phyloP scores from a whole-genome alignment of 768 basidiomycete genomes.

The Daedaleopsis sinensis region DNA sequence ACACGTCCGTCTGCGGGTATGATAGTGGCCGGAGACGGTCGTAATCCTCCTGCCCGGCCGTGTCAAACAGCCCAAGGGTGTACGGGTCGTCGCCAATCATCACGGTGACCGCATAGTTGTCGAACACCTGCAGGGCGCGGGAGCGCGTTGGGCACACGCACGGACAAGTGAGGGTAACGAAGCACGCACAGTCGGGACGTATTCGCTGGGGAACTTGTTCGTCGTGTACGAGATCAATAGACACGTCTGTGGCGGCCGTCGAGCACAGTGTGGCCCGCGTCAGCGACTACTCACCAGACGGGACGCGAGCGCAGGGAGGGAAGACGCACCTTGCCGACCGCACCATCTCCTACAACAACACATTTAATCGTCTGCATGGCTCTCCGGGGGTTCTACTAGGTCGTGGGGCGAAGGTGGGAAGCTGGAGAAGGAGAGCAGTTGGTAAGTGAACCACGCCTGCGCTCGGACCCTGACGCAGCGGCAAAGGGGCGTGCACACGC shows the following conservation, averaged over 20 bases:
- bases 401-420: conserved; percentile 6
- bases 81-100: conserved; percentile 99
- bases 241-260: conserved; percentile 69
- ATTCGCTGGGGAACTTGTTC: conserved; percentile 98
- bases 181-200: conserved; percentile 90
- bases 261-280: conserved; percentile 3
- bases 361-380: conserved; percentile 97
- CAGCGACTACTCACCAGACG: not conserved
- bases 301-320: not conserved
- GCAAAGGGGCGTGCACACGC: conserved; percentile 13
- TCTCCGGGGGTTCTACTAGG: conserved; percentile 26
- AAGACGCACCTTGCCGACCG: conserved; percentile 84
- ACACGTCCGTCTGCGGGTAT: conserved; percentile 99
- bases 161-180: conserved; percentile 15
- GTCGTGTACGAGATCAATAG: conserved; percentile 96
- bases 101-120: conserved; percentile 99
- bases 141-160: not conserved
- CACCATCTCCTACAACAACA: conserved; percentile 97
- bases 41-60: conserved; percentile 99
- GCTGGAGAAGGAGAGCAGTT: not conserved
- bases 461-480: conserved; percentile 1
- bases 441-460: conserved; percentile 9
- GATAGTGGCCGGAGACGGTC: conserved; percentile 98
- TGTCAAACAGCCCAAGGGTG: conserved; percentile 97
- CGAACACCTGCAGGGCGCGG: conserved; percentile 71